Conservation (phyloP, 2,329 filamentous ascomycete species). For the Coniochaeta hoffmannii region DNA sequence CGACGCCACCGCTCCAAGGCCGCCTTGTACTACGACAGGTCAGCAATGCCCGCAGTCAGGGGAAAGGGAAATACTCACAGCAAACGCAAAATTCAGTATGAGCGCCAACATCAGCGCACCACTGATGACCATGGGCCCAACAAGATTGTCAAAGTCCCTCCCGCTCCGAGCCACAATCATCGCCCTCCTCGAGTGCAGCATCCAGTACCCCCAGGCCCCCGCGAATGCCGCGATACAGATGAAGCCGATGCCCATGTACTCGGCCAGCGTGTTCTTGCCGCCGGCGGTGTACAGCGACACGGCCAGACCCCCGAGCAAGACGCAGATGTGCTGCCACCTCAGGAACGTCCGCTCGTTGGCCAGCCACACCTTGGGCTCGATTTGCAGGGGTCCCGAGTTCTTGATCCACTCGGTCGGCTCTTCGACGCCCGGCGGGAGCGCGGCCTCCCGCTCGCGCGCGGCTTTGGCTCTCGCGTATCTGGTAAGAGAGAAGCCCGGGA, state of each 20-base stretch:
- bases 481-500: conserved; percentile 76
- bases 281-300: conserved; percentile 86
- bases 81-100: conserved; percentile 82
- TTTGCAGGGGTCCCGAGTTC: conserved; percentile 82
- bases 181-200: conserved; percentile 66
- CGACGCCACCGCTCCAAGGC: background rate
- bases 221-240: conserved; percentile 76
- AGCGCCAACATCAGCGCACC: conserved; percentile 70
- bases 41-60: background rate
- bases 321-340: conserved; percentile 94
- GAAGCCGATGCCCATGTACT: conserved; percentile 75
- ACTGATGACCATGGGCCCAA: conserved; percentile 79
- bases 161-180: conserved; percentile 84
- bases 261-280: conserved; percentile 67
- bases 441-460: conserved; percentile 33
- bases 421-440: conserved; percentile 78
- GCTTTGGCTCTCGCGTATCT: conserved; percentile 60
- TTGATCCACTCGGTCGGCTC: conserved; percentile 88
- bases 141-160: conserved; percentile 84
- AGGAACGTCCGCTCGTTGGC: conserved; percentile 97
- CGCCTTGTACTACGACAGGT: background rate
- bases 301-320: conserved; percentile 77
- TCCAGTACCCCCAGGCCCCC: conserved; percentile 78
- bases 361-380: conserved; percentile 98
- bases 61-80: conserved; percentile 43